Percentiles rank a stretch among this genome's conserved stretches.
Conservation (phyloP, 2,329 filamentous ascomycete genomes). For the Xylaria multiplex region DNA sequence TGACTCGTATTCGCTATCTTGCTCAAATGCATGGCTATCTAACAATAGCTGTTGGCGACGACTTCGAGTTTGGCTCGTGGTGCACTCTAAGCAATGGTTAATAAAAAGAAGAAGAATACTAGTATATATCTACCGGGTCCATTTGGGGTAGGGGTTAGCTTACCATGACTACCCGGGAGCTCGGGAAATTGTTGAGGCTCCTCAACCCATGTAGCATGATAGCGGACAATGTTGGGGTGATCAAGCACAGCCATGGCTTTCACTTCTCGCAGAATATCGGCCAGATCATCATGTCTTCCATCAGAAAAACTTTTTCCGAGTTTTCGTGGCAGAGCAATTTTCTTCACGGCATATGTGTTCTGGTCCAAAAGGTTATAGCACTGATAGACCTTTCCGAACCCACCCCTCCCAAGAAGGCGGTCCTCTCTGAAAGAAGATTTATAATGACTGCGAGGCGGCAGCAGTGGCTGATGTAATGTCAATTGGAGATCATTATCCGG, state of each 20-base stretch:
- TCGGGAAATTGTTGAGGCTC: conserved; percentile 40
- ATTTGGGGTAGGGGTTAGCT: not conserved
- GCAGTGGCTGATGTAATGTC: conserved; percentile 31
- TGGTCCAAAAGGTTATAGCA: conserved; percentile 47
- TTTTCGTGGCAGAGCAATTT: conserved; percentile 45
- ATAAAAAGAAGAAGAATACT: not conserved
- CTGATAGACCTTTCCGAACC: conserved; percentile 49
- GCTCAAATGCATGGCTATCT: conserved; percentile 37
- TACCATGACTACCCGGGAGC: conserved; percentile 22
- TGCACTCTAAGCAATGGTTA: conserved; percentile 17
- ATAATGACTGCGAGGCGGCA: conserved; percentile 43
- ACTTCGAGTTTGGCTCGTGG: conserved; percentile 18
- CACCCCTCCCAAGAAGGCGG: conserved; percentile 47
- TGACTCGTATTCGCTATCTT: conserved; percentile 21
- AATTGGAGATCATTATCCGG: conserved; percentile 43
- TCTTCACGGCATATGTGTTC: conserved; percentile 49
- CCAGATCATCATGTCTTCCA: conserved; percentile 46
- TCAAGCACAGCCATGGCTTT: conserved; percentile 48
- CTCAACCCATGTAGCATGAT: conserved; percentile 49
- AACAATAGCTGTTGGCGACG: conserved; percentile 39
- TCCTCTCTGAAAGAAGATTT: conserved; percentile 45
- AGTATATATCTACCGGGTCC: not conserved
- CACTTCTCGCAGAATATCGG: conserved; percentile 47
- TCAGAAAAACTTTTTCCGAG: conserved; percentile 46
- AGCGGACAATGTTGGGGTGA: conserved; percentile 49